Base-by-base conservation (phyloP, 2,329 filamentous ascomycete species). In the Pseudogymnoascus sp. region DNA sequence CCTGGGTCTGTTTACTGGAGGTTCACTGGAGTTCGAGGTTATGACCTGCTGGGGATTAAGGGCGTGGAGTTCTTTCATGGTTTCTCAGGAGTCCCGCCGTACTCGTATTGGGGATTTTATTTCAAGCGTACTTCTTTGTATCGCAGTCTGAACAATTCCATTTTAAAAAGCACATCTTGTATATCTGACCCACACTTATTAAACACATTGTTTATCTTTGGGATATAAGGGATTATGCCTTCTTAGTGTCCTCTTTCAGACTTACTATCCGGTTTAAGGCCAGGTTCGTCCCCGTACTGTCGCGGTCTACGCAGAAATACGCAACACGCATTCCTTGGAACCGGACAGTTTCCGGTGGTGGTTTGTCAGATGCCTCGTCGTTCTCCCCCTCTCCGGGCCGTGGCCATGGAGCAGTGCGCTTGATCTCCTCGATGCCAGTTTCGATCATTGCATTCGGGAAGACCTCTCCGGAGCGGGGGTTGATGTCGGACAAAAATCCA, bases 181-280 rank as follows among this genome's bases (percentile, higher is more conserved):
- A 32, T 7, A 2, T 32, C 30, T 32, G 2, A 11, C 4, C 30
- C 6, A 8, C 9, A 11, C 35, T 37, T 16, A n/a, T n/a, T n/a
- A n/a, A n/a, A n/a, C n/a, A n/a, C n/a, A n/a, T n/a, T n/a, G n/a
- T n/a, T n/a, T n/a, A n/a, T n/a, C n/a, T n/a, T n/a, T n/a, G n/a
- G n/a, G n/a, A n/a, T n/a, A n/a, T n/a, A n/a, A n/a, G n/a, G n/a
- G n/a, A 38, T 43, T 43, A 43, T 22, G 39, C 20, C 39, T 25
- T 43, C 39, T 43, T 43, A 11, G 20, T 12, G 25, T 43, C 39
- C 39, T 43, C 39, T 4, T 43, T 25, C 14, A 43, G 39, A 25
- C 39, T 90, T 20, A 97, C 92, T 69, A 97, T 97, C 59, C 91
- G 83, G 76, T 97, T 97, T 32, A 97, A 76, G 50, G 97, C 83